Evolutionary conservation across 164 flowering plant species (phyloP).

Genomic region (Amborella trichopoda): DNA sequence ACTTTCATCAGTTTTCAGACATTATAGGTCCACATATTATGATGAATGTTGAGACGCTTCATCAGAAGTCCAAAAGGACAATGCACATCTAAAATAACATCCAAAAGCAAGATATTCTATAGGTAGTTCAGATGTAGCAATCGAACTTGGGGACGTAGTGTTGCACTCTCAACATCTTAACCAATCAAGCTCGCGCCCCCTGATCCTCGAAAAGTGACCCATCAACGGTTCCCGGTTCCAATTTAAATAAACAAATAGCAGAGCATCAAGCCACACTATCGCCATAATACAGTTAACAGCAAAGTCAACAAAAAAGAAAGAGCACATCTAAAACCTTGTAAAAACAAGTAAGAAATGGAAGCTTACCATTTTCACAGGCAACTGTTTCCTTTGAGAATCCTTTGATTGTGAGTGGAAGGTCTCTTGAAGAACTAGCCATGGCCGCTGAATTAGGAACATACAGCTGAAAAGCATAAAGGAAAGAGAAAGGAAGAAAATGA

Average conservation of each 20-base stretch:
- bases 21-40: too few relatives aligned
- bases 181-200: too few relatives aligned
- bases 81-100: too few relatives aligned
- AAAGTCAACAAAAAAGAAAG: constrained; percentile 1
- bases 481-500: not conserved
- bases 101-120: too few relatives aligned
- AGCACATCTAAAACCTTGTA: not conserved
- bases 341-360: not conserved
- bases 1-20: too few relatives aligned
- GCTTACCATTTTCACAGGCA: constrained; percentile 23
- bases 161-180: too few relatives aligned
- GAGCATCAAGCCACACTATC: not conserved
- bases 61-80: too few relatives aligned
- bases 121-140: too few relatives aligned
- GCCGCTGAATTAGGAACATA: constrained; percentile 9
- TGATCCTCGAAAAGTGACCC: too few relatives aligned
- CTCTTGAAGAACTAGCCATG: constrained; percentile 7
- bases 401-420: constrained; percentile 8
- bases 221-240: too few relatives aligned
- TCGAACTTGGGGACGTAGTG: too few relatives aligned
- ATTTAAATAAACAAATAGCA: not conserved
- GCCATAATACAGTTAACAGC: not conserved
- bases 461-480: constrained; percentile 12
- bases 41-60: too few relatives aligned
- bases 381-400: constrained; percentile 17